phyloP scores from a whole-genome alignment of 129 eudicot genomes.

The Helichrysum umbraculigerum region DNA sequence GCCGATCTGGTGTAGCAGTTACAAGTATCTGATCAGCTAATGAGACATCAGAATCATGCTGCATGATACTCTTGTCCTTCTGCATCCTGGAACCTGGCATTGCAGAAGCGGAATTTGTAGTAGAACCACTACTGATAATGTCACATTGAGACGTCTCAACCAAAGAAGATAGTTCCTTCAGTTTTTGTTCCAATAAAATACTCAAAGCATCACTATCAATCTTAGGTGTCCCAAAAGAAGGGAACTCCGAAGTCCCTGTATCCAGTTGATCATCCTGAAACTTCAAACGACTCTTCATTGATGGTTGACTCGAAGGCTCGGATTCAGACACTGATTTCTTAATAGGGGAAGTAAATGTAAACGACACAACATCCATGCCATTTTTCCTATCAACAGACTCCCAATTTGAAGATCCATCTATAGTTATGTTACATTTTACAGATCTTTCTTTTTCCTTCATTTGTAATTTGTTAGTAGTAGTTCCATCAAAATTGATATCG shows the following conservation, averaged over 20 bases:
- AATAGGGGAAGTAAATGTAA: constrained; percentile 87
- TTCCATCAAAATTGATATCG: constrained; percentile 38
- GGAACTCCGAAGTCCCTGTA: constrained; percentile 32
- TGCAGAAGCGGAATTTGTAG: constrained; percentile 32
- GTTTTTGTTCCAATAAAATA: constrained; percentile 77
- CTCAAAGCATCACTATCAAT: constrained; percentile 79
- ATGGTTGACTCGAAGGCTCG: constrained; percentile 36
- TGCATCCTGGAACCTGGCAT: constrained; percentile 30
- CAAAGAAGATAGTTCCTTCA: constrained; percentile 66
- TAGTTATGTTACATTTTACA: constrained; percentile 53
- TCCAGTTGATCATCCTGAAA: constrained; percentile 42
- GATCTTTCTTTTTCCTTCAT: constrained; percentile 47
- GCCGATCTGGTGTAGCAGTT: constrained; percentile 41
- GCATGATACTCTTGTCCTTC: constrained; percentile 30
- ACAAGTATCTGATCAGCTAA: constrained; percentile 27
- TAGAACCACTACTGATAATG: constrained; percentile 20
- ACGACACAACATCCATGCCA: constrained; percentile 82
- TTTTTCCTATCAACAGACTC: constrained; percentile 57
- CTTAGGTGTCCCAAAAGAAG: constrained; percentile 49
- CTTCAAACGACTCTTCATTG: constrained; percentile 26
- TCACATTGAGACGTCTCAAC: constrained; percentile 54
- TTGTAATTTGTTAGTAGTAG: constrained; percentile 29
- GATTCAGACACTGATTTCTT: constrained; percentile 60
- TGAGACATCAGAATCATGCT: constrained; percentile 38
- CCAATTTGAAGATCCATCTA: constrained; percentile 54